phyloP scores from a whole-genome alignment of 179 eudicot species.

The Silene vulgaris region DNA sequence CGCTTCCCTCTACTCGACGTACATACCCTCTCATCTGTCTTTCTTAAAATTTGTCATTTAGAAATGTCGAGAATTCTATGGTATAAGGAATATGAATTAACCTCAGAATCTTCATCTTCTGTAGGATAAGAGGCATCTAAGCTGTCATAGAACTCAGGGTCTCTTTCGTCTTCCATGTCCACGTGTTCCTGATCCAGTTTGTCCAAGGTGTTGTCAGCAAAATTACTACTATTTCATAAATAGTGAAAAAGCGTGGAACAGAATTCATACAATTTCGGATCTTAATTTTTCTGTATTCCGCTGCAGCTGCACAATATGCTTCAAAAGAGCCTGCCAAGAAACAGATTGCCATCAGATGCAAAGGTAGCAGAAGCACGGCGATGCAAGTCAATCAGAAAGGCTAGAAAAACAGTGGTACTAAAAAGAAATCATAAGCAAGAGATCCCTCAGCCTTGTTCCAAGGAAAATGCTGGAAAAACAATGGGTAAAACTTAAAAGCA shows the following conservation, averaged over 20 bases:
- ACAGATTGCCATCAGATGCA: conserved; percentile 15
- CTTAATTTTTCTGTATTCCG: conserved; percentile 52
- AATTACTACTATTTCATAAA: background rate
- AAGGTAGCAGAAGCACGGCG: background rate
- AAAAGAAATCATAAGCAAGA: background rate
- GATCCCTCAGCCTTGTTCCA: background rate
- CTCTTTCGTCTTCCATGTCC: conserved; percentile 41
- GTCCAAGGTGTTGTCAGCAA: conserved; percentile 8
- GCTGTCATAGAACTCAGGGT: conserved; percentile 48
- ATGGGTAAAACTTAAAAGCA: too few species aligned
- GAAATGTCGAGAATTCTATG: background rate
- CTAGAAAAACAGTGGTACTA: background rate
- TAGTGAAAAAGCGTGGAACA: background rate
- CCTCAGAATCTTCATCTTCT: conserved; percentile 85
- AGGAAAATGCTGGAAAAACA: background rate
- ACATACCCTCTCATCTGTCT: background rate
- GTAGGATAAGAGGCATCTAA: conserved; percentile 66
- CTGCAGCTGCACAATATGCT: conserved; percentile 54
- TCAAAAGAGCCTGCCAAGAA: conserved; percentile 60
- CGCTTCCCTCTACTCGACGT: too few species aligned
- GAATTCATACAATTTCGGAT: conserved; percentile 59
- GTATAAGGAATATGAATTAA: conserved; percentile 17
- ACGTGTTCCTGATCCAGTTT: conserved; percentile 47
- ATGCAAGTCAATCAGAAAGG: background rate
- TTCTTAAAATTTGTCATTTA: background rate